phyloP scores from a whole-genome alignment of 2,329 filamentous ascomycete genomes.

The Ophiosphaerella korrae region DNA sequence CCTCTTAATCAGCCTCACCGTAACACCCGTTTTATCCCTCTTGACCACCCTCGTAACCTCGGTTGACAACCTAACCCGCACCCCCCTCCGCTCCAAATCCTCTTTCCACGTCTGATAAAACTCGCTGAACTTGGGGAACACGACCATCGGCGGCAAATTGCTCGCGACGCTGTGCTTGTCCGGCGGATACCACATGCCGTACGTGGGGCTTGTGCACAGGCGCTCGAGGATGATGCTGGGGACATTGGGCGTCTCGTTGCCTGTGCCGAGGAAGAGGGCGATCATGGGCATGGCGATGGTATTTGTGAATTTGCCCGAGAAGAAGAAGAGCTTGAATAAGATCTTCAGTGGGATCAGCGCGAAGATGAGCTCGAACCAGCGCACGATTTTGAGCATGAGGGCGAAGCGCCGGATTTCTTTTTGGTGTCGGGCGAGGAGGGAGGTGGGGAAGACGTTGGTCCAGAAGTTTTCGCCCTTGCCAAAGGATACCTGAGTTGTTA shows the following conservation, averaged over 20 bases:
- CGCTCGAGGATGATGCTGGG: constrained; percentile 68
- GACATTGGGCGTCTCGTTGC: constrained; percentile 75
- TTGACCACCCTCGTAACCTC: constrained; percentile 60
- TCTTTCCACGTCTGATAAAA: constrained; percentile 67
- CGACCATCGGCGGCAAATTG: constrained; percentile 63
- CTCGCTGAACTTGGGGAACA: constrained; percentile 65
- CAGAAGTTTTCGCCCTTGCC: constrained; percentile 68
- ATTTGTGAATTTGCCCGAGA: constrained; percentile 72
- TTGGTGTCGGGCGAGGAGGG: constrained; percentile 61
- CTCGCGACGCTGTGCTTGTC: constrained; percentile 55
- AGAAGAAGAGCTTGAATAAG: constrained; percentile 70
- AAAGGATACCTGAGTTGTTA: constrained; percentile 57
- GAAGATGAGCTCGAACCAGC: constrained; percentile 65
- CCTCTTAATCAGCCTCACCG: constrained; percentile 54
- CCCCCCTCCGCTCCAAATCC: constrained; percentile 57
- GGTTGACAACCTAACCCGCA: constrained; percentile 61
- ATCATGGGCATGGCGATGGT: constrained; percentile 74
- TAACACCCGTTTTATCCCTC: constrained; percentile 58
- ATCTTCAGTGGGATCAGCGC: constrained; percentile 66
- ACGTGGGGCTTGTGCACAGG: constrained; percentile 58
- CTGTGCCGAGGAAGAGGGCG: constrained; percentile 74
- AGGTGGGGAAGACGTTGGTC: constrained; percentile 68
- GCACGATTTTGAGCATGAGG: constrained; percentile 61
- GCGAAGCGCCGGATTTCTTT: constrained; percentile 62
- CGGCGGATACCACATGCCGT: constrained; percentile 63